These are phyloP conservation scores for Mycogone perniciosa DNA, from an alignment of 2,329 filamentous ascomycete genomes.

Conservation along the genomic window DNA sequence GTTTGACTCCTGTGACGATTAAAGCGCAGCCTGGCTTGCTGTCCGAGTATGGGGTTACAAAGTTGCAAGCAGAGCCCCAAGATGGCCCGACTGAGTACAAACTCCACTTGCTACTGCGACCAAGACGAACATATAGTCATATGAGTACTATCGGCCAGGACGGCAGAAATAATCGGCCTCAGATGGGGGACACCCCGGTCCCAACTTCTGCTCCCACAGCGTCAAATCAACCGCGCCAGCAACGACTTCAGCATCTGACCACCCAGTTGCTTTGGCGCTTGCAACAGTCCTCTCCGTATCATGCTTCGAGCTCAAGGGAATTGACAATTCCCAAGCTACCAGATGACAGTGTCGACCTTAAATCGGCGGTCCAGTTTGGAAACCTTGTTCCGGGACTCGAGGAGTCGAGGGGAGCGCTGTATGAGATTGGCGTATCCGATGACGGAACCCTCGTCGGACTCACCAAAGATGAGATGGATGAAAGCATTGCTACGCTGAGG, in stretches of 20 bases:
- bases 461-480: constrained; percentile 83
- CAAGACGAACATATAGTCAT: constrained; percentile 64
- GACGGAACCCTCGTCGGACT: constrained; percentile 87
- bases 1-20: constrained; percentile 13
- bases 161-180: constrained; percentile 3
- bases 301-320: constrained; percentile 70
- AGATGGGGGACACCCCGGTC: constrained; percentile 4
- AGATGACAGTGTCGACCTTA: constrained; percentile 47
- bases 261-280: constrained; percentile 93
- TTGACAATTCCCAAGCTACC: constrained; percentile 70
- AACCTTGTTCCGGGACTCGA: constrained; percentile 74
- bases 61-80: constrained; percentile 83
- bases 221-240: constrained; percentile 67
- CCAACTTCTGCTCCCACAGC: constrained; percentile 27
- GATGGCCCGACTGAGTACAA: constrained; percentile 96
- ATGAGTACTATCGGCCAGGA: constrained; percentile 52
- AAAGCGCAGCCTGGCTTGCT: constrained; percentile 33
- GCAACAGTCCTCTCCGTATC: constrained; percentile 89
- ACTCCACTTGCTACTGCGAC: constrained; percentile 77
- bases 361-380: constrained; percentile 41
- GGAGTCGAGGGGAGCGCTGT: constrained; percentile 86
- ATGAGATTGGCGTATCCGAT: constrained; percentile 94
- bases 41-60: constrained; percentile 61
- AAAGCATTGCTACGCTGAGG: constrained; percentile 77
- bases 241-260: constrained; percentile 82